These are phyloP conservation scores for Phytophthora ohioensis DNA, from an alignment of 352 stramenopile genomes.

Conservation along the genomic window DNA sequence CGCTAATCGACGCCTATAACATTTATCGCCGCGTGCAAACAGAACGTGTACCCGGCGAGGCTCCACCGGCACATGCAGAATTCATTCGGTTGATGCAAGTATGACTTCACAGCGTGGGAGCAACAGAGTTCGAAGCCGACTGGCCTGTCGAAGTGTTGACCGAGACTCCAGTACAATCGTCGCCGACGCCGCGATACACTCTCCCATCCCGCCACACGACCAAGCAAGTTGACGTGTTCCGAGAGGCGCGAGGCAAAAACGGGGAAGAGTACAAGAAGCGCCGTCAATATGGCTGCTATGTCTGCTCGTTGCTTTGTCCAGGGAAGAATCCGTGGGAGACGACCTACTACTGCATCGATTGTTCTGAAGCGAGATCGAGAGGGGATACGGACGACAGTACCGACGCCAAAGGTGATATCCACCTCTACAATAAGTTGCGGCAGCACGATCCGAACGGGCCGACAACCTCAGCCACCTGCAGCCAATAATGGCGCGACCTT, in stretches of 20 bases:
- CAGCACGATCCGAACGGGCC: not conserved
- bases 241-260: not conserved
- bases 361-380: not conserved
- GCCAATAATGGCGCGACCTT: constrained; percentile 5
- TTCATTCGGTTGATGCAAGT: not conserved
- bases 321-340: not conserved
- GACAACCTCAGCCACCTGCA: constrained; percentile 7
- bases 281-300: constrained; percentile 7
- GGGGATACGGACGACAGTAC: not conserved
- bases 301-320: not conserved
- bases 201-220: not conserved
- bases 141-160: not conserved
- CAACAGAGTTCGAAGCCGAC: not conserved
- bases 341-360: constrained; percentile 1
- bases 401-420: not conserved
- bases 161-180: not conserved
- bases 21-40: not conserved
- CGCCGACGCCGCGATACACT: not conserved
- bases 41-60: not conserved
- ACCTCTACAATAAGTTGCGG: constrained; percentile 3
- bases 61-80: constrained; percentile 1
- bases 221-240: not conserved
- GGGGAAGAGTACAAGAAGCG: not conserved
- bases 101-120: not conserved
- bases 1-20: not conserved